Percentiles rank a stretch among this genome's conserved stretches.
phyloP scores from a whole-genome alignment of 1,284 basidiomycete species.

The Sphagnurus paluster region DNA sequence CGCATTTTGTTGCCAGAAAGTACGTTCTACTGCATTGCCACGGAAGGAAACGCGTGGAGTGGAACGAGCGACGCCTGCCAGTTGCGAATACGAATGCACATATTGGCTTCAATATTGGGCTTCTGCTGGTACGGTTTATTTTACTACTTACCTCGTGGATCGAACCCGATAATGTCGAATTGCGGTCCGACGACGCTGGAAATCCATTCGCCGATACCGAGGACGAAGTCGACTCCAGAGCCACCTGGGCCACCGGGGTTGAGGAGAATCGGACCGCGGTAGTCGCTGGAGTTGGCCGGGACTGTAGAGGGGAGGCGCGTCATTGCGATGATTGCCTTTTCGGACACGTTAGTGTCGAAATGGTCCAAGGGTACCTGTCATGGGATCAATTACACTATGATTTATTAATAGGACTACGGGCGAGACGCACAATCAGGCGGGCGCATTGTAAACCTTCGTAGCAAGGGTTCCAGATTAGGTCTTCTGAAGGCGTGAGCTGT shows the following conservation, averaged over 20 bases:
- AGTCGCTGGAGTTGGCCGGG: conserved; percentile 6
- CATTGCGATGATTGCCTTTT: conserved; percentile 19
- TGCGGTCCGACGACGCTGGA: conserved; percentile 38
- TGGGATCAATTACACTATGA: neutral
- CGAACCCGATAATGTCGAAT: conserved; percentile 53
- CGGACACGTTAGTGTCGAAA: conserved; percentile 16
- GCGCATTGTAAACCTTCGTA: conserved; percentile 25
- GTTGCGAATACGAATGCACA: neutral
- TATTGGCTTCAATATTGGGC: neutral
- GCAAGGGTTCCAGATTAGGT: conserved; percentile 22
- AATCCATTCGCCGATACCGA: conserved; percentile 27
- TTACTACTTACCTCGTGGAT: conserved; percentile 35
- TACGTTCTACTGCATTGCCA: conserved; percentile 31
- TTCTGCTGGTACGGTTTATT: too few species aligned
- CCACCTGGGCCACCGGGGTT: conserved; percentile 57
- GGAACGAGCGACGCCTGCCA: conserved; percentile 37
- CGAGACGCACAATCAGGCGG: conserved; percentile 24
- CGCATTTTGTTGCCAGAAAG: conserved; percentile 22
- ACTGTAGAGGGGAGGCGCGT: conserved; percentile 15
- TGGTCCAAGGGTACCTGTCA: conserved; percentile 13
- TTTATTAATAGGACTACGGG: neutral
- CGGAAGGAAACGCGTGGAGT: conserved; percentile 36
- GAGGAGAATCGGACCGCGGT: conserved; percentile 35
- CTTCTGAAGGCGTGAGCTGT: conserved; percentile 12
- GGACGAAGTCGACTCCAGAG: conserved; percentile 39